Conservation (phyloP, 2,329 filamentous ascomycete genomes). For the Trichoderma afroharzianum region DNA sequence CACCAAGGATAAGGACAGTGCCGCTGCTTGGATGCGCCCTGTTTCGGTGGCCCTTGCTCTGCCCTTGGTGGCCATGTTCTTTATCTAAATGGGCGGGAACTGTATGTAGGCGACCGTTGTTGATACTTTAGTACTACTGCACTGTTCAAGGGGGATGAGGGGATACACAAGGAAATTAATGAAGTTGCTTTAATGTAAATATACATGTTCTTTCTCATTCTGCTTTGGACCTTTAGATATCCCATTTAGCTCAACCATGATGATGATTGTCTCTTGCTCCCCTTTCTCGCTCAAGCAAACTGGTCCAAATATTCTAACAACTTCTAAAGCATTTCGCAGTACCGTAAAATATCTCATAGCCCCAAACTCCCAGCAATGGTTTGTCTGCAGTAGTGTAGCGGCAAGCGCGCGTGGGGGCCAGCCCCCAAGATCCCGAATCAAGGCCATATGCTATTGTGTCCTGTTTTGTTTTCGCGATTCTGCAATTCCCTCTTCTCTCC, state of each 20-base stretch:
- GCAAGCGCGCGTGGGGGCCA: conserved; percentile 3
- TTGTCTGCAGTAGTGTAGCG: background rate
- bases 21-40: conserved; percentile 29
- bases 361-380: background rate
- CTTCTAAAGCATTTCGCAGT: background rate
- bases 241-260: conserved; percentile 13
- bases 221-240: conserved; percentile 17
- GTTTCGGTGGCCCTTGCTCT: conserved; percentile 33
- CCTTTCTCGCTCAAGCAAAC: background rate
- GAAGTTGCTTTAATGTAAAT: conserved; percentile 20
- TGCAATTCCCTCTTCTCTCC: no score
- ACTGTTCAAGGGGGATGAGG: background rate
- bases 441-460: background rate
- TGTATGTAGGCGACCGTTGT: background rate
- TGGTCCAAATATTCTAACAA: background rate
- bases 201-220: conserved; percentile 15
- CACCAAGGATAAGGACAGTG: conserved; percentile 25
- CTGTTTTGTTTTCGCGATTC: background rate
- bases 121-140: conserved; percentile 3
- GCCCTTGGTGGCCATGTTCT: conserved; percentile 34
- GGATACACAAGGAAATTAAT: conserved; percentile 3
- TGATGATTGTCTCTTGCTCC: conserved; percentile 1
- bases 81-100: conserved; percentile 26
- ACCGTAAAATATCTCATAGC: background rate
- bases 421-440: background rate